These are phyloP conservation scores for Globisporangium parvum DNA, from an alignment of 352 stramenopile species.

Conservation along the genomic window DNA sequence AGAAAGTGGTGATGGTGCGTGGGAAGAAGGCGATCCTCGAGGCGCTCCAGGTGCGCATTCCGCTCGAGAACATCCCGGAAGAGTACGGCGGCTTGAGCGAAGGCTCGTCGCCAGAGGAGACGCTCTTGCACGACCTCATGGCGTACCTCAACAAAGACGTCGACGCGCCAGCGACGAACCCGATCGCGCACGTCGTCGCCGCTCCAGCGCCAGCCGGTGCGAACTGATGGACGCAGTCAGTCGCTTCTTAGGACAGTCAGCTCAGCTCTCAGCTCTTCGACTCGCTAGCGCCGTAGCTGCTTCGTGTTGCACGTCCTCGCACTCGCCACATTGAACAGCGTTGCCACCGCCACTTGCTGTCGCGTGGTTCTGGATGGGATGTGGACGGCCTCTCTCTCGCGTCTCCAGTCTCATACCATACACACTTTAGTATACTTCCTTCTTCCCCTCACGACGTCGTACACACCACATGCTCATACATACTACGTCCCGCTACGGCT, in stretches of 20 bases:
- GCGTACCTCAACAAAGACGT: slow-evolving; percentile 65
- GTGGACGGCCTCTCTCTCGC: too few relatives aligned
- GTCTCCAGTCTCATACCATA: background rate
- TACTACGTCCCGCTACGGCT: too few relatives aligned
- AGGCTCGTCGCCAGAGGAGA: slow-evolving; percentile 61
- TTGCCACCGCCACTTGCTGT: too few relatives aligned
- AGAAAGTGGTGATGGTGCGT: slow-evolving; percentile 90
- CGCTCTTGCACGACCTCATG: slow-evolving; percentile 70
- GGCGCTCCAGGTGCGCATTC: slow-evolving; percentile 64
- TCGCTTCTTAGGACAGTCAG: background rate
- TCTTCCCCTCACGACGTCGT: background rate
- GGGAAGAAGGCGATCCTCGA: slow-evolving; percentile 82
- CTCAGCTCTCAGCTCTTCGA: background rate
- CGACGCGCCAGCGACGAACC: slow-evolving; percentile 42
- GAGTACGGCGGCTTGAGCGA: slow-evolving; percentile 70
- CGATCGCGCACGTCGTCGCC: slow-evolving; percentile 40
- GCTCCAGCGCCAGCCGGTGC: slow-evolving; percentile 18
- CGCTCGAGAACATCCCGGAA: slow-evolving; percentile 68
- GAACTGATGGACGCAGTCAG: background rate
- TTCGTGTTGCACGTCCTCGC: too few relatives aligned
- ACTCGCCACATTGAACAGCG: too few relatives aligned
- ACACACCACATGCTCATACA: background rate
- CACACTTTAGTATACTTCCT: background rate
- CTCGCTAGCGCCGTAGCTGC: too few relatives aligned
- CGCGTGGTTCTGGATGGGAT: too few relatives aligned